Percentiles rank a stretch among this genome's conserved stretches.
These are phyloP conservation scores for Mycena sp. DNA, from an alignment of 1,284 basidiomycete species.

Conservation along the genomic window DNA sequence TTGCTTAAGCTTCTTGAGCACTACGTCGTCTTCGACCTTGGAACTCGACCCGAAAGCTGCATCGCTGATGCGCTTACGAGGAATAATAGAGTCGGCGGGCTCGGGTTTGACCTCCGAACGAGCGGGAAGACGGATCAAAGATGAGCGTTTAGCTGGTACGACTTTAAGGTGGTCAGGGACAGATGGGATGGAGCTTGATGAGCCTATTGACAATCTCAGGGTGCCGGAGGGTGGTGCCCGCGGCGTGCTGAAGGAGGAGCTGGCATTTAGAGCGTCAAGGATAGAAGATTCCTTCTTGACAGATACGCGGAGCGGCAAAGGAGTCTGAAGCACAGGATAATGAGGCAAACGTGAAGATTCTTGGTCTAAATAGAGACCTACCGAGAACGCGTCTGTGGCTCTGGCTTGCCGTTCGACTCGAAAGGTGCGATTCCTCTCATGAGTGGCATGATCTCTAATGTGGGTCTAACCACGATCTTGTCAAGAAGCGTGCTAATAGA, in stretches of 20 bases:
- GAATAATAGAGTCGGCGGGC: conserved; percentile 39
- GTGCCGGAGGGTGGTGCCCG: not conserved
- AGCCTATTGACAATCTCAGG: not conserved
- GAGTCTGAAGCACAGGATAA: not conserved
- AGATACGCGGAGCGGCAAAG: conserved; percentile 10
- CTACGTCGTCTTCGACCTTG: conserved; percentile 11
- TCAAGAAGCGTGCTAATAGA: not conserved
- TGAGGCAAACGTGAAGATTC: not conserved
- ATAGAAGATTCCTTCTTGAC: conserved; percentile 25
- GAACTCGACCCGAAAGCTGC: conserved; percentile 27
- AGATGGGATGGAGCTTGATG: conserved; percentile 10
- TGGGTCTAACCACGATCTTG: conserved; percentile 37
- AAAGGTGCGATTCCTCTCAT: conserved; percentile 34
- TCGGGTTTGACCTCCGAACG: conserved; percentile 40
- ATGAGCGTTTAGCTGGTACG: conserved; percentile 16
- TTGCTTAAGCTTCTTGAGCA: conserved; percentile 43
- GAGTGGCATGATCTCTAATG: conserved; percentile 41
- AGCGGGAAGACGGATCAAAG: conserved; percentile 29
- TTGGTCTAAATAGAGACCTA: conserved; percentile 12
- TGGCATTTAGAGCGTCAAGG: conserved; percentile 26
- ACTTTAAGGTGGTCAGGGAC: conserved; percentile 25
- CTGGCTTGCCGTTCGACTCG: conserved; percentile 40
- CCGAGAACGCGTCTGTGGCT: conserved; percentile 20
- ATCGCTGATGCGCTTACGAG: conserved; percentile 47
- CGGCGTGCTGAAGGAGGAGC: conserved; percentile 15